Conservation (phyloP, 163 green algal species). For the Prototheca cutis region DNA sequence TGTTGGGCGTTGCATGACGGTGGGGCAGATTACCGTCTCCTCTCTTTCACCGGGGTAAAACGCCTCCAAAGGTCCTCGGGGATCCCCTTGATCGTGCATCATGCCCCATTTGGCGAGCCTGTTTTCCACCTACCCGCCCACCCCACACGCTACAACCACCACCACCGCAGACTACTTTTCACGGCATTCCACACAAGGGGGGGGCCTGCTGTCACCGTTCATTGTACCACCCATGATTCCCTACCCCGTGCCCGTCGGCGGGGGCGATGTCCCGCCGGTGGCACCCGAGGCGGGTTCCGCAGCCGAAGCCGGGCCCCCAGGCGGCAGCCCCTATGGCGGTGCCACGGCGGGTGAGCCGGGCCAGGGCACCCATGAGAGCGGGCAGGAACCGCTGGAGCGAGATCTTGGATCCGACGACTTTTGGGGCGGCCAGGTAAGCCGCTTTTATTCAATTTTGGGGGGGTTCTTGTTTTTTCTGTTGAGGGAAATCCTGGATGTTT, state of each 20-base stretch:
- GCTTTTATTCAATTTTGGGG: too few species aligned
- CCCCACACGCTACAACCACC: too few species aligned
- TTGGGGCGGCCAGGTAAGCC: neutral
- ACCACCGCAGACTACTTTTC: slow-evolving; percentile 31
- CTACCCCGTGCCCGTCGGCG: slow-evolving; percentile 10
- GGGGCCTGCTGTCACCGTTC: slow-evolving; percentile 24
- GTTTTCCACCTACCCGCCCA: too few species aligned
- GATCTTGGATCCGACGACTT: slow-evolving; percentile 22
- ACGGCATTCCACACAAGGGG: slow-evolving; percentile 39
- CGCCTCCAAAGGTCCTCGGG: too few species aligned
- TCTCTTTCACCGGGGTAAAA: too few species aligned
- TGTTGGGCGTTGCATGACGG: too few species aligned
- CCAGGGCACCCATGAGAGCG: neutral
- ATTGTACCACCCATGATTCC: slow-evolving; percentile 33
- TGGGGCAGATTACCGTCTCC: too few species aligned
- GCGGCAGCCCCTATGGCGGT: neutral
- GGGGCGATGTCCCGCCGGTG: slow-evolving; percentile 3
- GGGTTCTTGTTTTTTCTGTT: too few species aligned
- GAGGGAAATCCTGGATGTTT: too few species aligned
- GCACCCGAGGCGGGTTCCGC: neutral
- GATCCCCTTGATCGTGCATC: too few species aligned
- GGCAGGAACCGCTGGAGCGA: slow-evolving; percentile 24
- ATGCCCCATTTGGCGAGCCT: too few species aligned
- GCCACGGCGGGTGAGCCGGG: too few species aligned
- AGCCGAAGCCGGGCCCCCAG: neutral